Conservation (phyloP, 2,329 filamentous ascomycete species). For the Trichoderma asperellum region DNA sequence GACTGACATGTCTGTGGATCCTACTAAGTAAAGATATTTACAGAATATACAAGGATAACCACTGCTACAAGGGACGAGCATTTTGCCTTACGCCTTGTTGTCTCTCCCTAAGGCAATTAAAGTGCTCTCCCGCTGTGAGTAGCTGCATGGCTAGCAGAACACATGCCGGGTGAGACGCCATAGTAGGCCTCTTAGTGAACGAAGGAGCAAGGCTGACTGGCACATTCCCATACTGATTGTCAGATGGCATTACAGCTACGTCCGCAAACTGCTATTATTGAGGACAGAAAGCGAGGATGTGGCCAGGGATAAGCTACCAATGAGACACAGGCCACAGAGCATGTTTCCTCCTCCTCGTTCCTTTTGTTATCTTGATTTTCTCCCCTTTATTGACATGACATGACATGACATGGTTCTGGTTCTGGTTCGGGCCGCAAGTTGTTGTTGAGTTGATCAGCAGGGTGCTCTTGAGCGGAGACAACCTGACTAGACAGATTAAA, state of each 20-base stretch:
- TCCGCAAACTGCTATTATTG: not conserved
- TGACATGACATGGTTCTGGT: not conserved
- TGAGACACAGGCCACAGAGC: not conserved
- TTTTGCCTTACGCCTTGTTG: not conserved
- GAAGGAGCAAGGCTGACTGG: conserved; percentile 17
- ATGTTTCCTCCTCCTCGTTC: not conserved
- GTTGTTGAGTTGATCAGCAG: not conserved
- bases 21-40: conserved; percentile 12
- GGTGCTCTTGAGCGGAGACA: conserved; percentile 6
- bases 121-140: not conserved
- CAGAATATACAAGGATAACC: not conserved
- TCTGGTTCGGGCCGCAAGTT: not conserved
- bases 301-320: not conserved
- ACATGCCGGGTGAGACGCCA: conserved; percentile 13
- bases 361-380: not conserved
- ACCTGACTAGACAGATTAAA: not conserved
- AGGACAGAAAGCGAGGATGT: not conserved
- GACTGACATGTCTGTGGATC: not conserved
- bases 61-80: not conserved
- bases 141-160: not conserved
- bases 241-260: conserved; percentile 1
- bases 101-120: not conserved
- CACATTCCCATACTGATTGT: conserved; percentile 7
- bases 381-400: not conserved
- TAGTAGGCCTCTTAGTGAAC: not conserved